Base-by-base conservation (phyloP, 2,329 filamentous ascomycete species). In the Colletotrichum orchidophilum region DNA sequence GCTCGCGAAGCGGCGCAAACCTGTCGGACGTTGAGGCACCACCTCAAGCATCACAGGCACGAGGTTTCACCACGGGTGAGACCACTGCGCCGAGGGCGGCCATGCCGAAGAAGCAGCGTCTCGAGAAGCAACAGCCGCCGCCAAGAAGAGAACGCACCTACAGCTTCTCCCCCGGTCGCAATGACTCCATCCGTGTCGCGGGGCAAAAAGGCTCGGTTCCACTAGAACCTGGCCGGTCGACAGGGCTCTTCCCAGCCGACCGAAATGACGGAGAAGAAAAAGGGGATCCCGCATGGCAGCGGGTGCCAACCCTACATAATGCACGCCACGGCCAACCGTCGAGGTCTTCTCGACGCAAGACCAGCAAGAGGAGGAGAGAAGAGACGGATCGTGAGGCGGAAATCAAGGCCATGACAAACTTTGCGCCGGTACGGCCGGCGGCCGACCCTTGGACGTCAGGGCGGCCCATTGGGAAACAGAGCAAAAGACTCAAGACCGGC, bases 351-450 rank as follows among this genome's bases (percentile, higher is more conserved):
- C 64, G 70, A 29, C 91, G 92, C 72, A 94, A 91, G 77, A 93
- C 93, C 50, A 95, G 90, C 84, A 97, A 94, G 82, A 90, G 92
- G 76, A 91, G 92, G 76, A 91, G 92, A 75, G 87, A 92, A 73
- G 93, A 97, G 73, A 89, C 90, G 78, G 87, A 92, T 70, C 89
- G 96, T 68, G 95, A 97, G 81, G 94, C 94, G 73, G 94, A 97
- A 81, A 95, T 98, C 78, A 93, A 92, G 78, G 91, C 94, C 64
- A 94, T 98, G 93, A 93, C 90, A 77, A 89, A 90, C 50, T 88
- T 87, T 72, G 88, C 92, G 75, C 91, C 93, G 6, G 83, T 91
- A 63, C 89, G 93, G 62, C 86, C 91, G 6, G 87, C 87, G 12
- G 87, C 87, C 58, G 87, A 91, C 71, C 84, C 86, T 35, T 88